Conservation (phyloP, 371 early-diverging fungal genomes). For the Entomophthora muscae region DNA sequence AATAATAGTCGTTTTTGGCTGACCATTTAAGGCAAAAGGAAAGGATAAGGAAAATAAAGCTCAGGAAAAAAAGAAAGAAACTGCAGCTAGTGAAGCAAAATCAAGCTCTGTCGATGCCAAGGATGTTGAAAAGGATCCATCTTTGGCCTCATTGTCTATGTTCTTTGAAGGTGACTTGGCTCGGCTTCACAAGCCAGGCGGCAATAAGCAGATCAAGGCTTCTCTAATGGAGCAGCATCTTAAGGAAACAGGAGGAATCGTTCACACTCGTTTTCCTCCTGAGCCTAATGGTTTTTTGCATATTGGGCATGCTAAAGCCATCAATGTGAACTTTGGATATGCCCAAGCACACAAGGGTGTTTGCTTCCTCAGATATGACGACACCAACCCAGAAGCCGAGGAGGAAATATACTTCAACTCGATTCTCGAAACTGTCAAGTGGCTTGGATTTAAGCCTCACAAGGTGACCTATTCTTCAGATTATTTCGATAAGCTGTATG, state of each 20-base stretch:
- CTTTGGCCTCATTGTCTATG: constrained; percentile 22
- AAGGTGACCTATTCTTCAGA: constrained; percentile 94
- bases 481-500: constrained; percentile 89
- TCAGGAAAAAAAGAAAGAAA: constrained; percentile 10
- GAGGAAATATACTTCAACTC: constrained; percentile 89
- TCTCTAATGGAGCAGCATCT: constrained; percentile 86
- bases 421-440: constrained; percentile 89
- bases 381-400: constrained; percentile 98
- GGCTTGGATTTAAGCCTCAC: constrained; percentile 97
- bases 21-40: constrained; percentile 13
- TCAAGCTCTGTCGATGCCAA: constrained; percentile 1
- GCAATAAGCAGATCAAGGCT: constrained; percentile 91
- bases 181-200: constrained; percentile 90
- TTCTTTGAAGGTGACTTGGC: constrained; percentile 85
- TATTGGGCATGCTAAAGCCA: constrained; percentile 99
- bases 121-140: constrained; percentile 1
- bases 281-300: constrained; percentile 98
- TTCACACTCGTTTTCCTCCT: constrained; percentile 98
- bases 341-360: constrained; percentile 84
- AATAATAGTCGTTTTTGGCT: constrained; percentile 12
- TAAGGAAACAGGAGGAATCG: constrained; percentile 83
- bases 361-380: constrained; percentile 95
- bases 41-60: constrained; percentile 18
- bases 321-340: constrained; percentile 98
- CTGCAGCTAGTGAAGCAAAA: constrained; percentile 2